These are phyloP conservation scores for Quercus variabilis DNA, from an alignment of 306 rosid genomes.

Conservation along the genomic window DNA sequence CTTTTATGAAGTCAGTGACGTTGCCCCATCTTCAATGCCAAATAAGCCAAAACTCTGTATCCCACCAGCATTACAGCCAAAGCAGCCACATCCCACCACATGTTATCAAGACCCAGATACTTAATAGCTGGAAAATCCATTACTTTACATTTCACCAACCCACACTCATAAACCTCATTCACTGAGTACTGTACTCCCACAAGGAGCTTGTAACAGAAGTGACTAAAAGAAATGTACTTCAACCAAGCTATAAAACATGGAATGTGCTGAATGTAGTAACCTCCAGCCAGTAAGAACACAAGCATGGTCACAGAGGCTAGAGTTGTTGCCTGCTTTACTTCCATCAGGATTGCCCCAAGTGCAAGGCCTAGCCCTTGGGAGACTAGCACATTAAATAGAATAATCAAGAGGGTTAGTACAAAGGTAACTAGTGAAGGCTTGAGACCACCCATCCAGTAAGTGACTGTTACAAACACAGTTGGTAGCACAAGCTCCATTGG, in stretches of 20 bases:
- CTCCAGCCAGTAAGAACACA: slow-evolving; percentile 76
- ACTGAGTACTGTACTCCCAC: slow-evolving; percentile 68
- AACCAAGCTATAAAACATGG: slow-evolving; percentile 82
- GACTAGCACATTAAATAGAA: slow-evolving; percentile 73
- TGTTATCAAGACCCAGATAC: slow-evolving; percentile 45
- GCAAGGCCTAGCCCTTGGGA: slow-evolving; percentile 92
- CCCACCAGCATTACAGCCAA: slow-evolving; percentile 75
- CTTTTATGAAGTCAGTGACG: slow-evolving; percentile 42
- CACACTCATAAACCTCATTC: slow-evolving; percentile 60
- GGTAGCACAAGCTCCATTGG: slow-evolving; percentile 96
- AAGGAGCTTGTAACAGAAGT: slow-evolving; percentile 73
- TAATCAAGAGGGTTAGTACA: slow-evolving; percentile 57
- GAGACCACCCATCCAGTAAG: slow-evolving; percentile 93
- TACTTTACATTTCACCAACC: slow-evolving; percentile 40
- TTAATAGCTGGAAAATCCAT: slow-evolving; percentile 63
- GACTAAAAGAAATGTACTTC: slow-evolving; percentile 75
- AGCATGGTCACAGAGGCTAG: slow-evolving; percentile 77
- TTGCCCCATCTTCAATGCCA: slow-evolving; percentile 62
- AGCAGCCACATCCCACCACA: slow-evolving; percentile 72
- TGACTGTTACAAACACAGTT: slow-evolving; percentile 56
- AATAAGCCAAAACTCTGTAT: slow-evolving; percentile 69
- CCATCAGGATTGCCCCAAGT: slow-evolving; percentile 85
- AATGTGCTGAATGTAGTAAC: slow-evolving; percentile 81
- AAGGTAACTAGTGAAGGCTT: slow-evolving; percentile 63
- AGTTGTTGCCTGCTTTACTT: slow-evolving; percentile 84